Conservation (phyloP, 352 stramenopile genomes). For the Globisporangium spinosum region DNA sequence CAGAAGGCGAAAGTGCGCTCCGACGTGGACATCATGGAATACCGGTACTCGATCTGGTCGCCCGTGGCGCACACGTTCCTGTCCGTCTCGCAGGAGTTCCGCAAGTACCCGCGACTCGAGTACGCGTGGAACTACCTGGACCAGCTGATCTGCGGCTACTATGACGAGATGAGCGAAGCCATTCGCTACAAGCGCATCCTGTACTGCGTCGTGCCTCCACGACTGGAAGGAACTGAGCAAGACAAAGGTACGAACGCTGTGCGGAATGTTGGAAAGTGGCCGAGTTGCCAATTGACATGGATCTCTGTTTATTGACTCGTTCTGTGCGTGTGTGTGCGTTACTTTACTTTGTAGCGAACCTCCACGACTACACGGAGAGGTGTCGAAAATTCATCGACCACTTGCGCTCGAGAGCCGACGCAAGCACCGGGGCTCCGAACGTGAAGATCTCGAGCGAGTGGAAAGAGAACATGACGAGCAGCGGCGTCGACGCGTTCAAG, state of each 20-base stretch:
- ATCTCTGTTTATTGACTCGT: neutral
- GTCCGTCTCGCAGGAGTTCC: constrained; percentile 71
- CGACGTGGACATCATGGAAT: constrained; percentile 80
- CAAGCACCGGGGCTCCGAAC: constrained; percentile 44
- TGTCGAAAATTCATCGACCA: constrained; percentile 72
- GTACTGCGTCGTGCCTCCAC: constrained; percentile 66
- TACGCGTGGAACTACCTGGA: constrained; percentile 87
- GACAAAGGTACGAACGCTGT: constrained; percentile 20
- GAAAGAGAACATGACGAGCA: constrained; percentile 36
- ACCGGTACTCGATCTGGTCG: constrained; percentile 80
- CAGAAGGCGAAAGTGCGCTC: constrained; percentile 54
- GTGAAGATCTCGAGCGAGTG: constrained; percentile 58
- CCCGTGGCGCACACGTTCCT: constrained; percentile 59
- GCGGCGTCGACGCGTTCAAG: constrained; percentile 58
- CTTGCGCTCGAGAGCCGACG: constrained; percentile 54
- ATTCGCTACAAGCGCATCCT: constrained; percentile 80
- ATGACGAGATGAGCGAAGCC: constrained; percentile 82
- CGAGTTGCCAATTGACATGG: neutral
- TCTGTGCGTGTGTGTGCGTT: neutral
- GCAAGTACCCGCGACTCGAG: constrained; percentile 76
- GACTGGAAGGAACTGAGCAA: constrained; percentile 27
- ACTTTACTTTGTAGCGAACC: constrained; percentile 28
- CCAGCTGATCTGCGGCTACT: constrained; percentile 84
- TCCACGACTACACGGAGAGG: constrained; percentile 57
- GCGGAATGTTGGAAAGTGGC: neutral